These are phyloP conservation scores for Debaryomyces prosopidis DNA, from an alignment of 805 yeast species.

Conservation along the genomic window DNA sequence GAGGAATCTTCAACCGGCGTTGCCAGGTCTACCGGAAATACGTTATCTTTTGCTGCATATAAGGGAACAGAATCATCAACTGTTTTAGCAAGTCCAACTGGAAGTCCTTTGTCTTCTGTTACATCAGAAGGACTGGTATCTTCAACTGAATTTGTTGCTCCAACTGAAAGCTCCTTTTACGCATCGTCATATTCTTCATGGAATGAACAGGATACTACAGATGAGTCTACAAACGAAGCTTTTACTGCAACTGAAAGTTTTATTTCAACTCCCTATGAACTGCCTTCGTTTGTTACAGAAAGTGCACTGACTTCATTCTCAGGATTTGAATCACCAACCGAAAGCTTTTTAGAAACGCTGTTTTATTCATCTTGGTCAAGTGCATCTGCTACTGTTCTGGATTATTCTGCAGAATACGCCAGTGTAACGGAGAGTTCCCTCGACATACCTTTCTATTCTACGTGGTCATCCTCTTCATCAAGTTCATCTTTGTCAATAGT, in stretches of 20 bases:
- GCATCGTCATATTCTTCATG: not conserved
- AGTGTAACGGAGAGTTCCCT: not conserved
- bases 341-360: too few relatives aligned
- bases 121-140: constrained; percentile 5
- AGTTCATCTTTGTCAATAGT: too few relatives aligned
- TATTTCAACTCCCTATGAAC: not conserved
- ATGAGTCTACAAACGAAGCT: not conserved
- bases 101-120: constrained; percentile 2
- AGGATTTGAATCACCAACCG: too few relatives aligned
- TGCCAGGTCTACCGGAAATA: not conserved
- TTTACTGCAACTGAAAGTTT: not conserved
- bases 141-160: too few relatives aligned
- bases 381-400: not conserved
- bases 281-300: too few relatives aligned
- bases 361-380: not conserved
- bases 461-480: too few relatives aligned
- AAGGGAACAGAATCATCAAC: constrained; percentile 6
- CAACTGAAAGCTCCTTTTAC: too few relatives aligned
- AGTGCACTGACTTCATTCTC: too few relatives aligned
- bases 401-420: not conserved
- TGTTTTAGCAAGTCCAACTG: too few relatives aligned
- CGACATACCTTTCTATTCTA: too few relatives aligned
- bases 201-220: not conserved
- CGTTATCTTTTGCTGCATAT: constrained; percentile 5
- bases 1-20: not conserved